These are phyloP conservation scores for Coelastrella sp. DNA, from an alignment of 139 green algal species.

Conservation along the genomic window DNA sequence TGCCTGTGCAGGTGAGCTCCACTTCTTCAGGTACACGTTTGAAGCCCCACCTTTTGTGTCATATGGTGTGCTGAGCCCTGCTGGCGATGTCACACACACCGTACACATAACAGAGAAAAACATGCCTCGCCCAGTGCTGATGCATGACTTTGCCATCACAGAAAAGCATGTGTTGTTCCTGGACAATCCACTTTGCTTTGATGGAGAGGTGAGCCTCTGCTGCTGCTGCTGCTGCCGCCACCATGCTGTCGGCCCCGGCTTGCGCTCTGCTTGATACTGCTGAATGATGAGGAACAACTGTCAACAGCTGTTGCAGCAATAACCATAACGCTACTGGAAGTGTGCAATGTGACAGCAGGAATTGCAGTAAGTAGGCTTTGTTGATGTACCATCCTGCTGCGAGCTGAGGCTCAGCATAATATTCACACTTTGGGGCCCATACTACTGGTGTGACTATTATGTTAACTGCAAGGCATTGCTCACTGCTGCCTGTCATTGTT, in stretches of 20 bases:
- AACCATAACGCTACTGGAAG: no score
- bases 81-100: constrained; percentile 42
- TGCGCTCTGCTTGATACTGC: no score
- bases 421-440: no score
- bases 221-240: background rate
- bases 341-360: no score
- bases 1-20: constrained; percentile 56
- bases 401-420: no score
- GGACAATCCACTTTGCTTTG: constrained; percentile 79
- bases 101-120: constrained; percentile 36
- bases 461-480: no score
- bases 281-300: no score
- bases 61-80: constrained; percentile 48
- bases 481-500: background rate
- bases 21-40: constrained; percentile 66
- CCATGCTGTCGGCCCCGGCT: no score
- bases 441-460: no score
- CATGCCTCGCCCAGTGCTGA: constrained; percentile 68
- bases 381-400: no score
- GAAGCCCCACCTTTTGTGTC: constrained; percentile 51
- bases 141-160: constrained; percentile 88
- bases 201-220: constrained; percentile 53
- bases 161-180: constrained; percentile 77
- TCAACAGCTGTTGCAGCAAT: no score
- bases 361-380: no score